Evolutionary conservation across 2,329 filamentous ascomycete genomes (phyloP), one percentile per base, ranked within the genome.

Genomic region (Annulohypoxylon truncatum): DNA sequence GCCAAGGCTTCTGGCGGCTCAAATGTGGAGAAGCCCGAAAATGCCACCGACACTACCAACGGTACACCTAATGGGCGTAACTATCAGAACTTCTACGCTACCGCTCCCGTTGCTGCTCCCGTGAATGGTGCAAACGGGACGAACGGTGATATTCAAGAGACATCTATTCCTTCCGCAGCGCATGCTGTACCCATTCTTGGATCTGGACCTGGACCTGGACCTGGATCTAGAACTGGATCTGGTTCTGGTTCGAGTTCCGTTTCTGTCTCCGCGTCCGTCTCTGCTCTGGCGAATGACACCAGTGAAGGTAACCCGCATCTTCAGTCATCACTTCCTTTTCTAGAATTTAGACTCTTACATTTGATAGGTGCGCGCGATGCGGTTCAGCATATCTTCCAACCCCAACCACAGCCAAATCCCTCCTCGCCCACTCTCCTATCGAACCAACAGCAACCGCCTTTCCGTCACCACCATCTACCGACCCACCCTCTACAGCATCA

Each of bases 11-110:
- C 73, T 46, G 66, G 74, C 71, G 68, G 67, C 47, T 68, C 69
- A 50, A 64, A 64, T 67, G 70, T 70, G 66, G 73, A 75, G 72
- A 76, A 74, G 65, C 58, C 69, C 67, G 71, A 60, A 28, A 35
- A 67, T n/a, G 58, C 57, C 54, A 57, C 58, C 46, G 42, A 56
- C 57, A 38, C 61, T 44, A 51, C 46, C 48, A 65, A 62, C 54
- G 31, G 56, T 28, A 42, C 61, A 38, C 42, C 66, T 40, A 62
- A 63, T 18, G 58, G 62, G 40, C 40, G 35, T 47, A 51, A 40
- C 28, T 42, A 57, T 26, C 40, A 40, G 22, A 61, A n/a, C n/a
- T 35, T 38, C 15, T 12, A 42, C 18, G n/a, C 29, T 20, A 15
- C 55, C 12, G 31, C 22, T 7, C 20, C 26, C 0, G 35, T 28